These are phyloP conservation scores for Ophiostoma australiae DNA, from an alignment of 2,329 filamentous ascomycete species.

Conservation along the genomic window DNA sequence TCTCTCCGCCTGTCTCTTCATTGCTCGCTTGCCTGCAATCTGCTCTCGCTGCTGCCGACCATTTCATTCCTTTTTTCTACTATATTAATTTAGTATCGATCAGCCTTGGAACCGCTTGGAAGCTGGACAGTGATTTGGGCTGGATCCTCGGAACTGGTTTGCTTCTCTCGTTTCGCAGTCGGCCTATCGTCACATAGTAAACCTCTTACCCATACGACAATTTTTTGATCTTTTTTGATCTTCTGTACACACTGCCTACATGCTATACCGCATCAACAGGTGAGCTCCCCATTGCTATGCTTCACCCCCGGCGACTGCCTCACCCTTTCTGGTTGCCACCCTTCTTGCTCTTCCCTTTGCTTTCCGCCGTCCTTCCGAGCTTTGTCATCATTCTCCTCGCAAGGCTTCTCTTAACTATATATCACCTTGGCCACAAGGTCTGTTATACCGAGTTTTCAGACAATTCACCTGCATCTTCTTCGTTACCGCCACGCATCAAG, in stretches of 20 bases:
- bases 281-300: background rate
- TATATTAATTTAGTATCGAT: background rate
- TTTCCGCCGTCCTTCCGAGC: background rate
- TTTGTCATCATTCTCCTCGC: background rate
- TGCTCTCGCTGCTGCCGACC: background rate
- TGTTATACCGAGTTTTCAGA: background rate
- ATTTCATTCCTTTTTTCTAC: background rate
- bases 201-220: background rate
- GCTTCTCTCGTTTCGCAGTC: background rate
- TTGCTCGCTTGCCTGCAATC: constrained; percentile 1
- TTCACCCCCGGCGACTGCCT: background rate
- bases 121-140: background rate
- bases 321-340: background rate
- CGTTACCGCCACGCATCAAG: background rate
- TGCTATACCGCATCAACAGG: background rate
- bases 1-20: background rate
- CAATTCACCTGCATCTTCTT: background rate
- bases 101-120: background rate
- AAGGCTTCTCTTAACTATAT: background rate
- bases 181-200: background rate
- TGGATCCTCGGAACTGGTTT: background rate
- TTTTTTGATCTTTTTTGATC: background rate
- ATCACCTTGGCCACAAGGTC: background rate
- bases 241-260: background rate
- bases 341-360: background rate